Evolutionary conservation across 352 stramenopile species (phyloP).

Genomic region (Globisporangium cederbergense): DNA sequence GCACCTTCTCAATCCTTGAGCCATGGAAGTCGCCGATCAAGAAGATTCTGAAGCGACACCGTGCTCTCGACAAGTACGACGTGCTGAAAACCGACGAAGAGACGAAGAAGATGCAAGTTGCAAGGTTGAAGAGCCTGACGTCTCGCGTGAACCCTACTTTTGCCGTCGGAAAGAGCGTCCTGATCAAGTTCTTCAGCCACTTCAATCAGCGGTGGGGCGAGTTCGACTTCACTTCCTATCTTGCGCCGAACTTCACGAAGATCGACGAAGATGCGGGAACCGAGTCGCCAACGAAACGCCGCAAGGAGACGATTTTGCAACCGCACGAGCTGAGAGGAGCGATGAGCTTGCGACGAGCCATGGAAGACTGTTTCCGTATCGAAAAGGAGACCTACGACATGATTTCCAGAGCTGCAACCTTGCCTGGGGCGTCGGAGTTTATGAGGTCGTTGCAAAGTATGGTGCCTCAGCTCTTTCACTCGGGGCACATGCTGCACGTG

Average conservation of each 20-base stretch:
- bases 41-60: slow-evolving; percentile 52
- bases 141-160: slow-evolving; percentile 80
- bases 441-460: slow-evolving; percentile 28
- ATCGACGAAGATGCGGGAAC: slow-evolving; percentile 10
- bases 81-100: slow-evolving; percentile 15
- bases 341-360: slow-evolving; percentile 62
- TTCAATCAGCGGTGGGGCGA: slow-evolving; percentile 83
- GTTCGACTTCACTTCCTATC: slow-evolving; percentile 66
- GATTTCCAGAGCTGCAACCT: slow-evolving; percentile 24
- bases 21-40: slow-evolving; percentile 60
- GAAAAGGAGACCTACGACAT: slow-evolving; percentile 58
- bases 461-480: slow-evolving; percentile 47
- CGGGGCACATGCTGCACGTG: slow-evolving; percentile 49
- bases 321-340: slow-evolving; percentile 46
- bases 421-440: background rate
- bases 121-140: slow-evolving; percentile 58
- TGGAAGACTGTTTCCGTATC: slow-evolving; percentile 77
- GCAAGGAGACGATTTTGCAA: slow-evolving; percentile 37
- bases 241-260: slow-evolving; percentile 47
- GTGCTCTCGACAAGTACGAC: slow-evolving; percentile 21
- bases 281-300: slow-evolving; percentile 31
- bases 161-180: slow-evolving; percentile 44
- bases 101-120: slow-evolving; percentile 27
- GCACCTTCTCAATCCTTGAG: slow-evolving; percentile 52
- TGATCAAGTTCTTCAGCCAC: slow-evolving; percentile 85